These are phyloP conservation scores for Penstemon davidsonii DNA, from an alignment of 257 asterid species.

Conservation along the genomic window DNA sequence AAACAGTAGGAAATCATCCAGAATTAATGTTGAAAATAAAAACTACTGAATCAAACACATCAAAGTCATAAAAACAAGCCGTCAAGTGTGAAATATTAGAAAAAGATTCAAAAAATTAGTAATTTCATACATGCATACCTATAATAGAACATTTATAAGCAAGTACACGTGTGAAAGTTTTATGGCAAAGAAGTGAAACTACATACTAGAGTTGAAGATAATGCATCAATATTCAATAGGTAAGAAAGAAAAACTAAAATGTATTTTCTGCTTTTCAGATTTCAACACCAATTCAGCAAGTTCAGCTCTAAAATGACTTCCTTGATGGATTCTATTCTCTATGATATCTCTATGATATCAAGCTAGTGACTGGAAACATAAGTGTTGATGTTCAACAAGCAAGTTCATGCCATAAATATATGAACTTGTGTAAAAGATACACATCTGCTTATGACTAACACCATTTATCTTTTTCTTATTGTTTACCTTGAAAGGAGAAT, in stretches of 20 bases:
- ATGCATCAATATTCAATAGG: too few species aligned
- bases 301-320: too few species aligned
- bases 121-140: background rate
- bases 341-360: too few species aligned
- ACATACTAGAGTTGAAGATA: too few species aligned
- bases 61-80: background rate
- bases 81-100: background rate
- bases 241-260: too few species aligned
- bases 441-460: background rate
- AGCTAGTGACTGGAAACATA: too few species aligned
- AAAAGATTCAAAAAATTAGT: background rate
- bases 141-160: background rate
- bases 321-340: too few species aligned
- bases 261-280: too few species aligned
- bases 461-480: background rate
- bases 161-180: conserved; percentile 7
- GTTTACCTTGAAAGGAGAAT: background rate
- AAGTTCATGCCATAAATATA: background rate
- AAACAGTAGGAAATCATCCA: background rate
- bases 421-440: background rate
- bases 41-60: background rate
- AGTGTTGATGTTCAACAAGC: background rate
- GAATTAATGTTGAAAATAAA: too few species aligned
- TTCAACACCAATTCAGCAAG: too few species aligned
- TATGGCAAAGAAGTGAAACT: background rate